Percentiles rank a stretch among this genome's conserved stretches.
Evolutionary conservation across 345 rosid species (phyloP).

Genomic region (Gossypium thurberi): DNA sequence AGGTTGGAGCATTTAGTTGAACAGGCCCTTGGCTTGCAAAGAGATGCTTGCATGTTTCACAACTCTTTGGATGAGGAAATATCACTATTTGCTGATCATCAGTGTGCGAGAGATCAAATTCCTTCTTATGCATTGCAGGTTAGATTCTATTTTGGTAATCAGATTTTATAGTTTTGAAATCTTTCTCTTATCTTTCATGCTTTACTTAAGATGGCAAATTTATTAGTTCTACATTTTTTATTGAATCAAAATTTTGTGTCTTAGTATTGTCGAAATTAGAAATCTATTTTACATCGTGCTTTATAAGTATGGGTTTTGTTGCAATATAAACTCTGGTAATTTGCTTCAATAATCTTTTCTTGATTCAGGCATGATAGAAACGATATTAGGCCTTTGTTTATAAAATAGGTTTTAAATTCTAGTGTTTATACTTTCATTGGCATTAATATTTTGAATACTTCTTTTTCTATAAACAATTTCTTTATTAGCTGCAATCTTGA

Average conservation of each 20-base stretch:
- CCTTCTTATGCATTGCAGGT: conserved; percentile 55
- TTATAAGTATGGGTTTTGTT: not conserved
- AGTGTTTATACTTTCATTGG: not conserved
- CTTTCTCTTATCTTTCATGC: conserved; percentile 4
- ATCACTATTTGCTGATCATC: conserved; percentile 59
- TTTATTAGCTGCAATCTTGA: not conserved
- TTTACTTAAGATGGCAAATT: not conserved
- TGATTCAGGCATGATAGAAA: not conserved
- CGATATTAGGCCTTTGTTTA: not conserved
- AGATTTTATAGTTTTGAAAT: not conserved
- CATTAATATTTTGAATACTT: not conserved
- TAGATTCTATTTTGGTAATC: too few relatives aligned
- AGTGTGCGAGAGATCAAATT: conserved; percentile 51
- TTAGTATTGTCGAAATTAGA: conserved; percentile 5
- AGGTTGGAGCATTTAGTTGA: conserved; percentile 64
- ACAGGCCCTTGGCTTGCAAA: conserved; percentile 55
- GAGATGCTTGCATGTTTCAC: conserved; percentile 52
- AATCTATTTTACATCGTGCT: not conserved
- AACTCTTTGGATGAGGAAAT: conserved; percentile 44
- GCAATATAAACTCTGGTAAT: not conserved
- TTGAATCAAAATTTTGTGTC: not conserved
- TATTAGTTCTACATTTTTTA: not conserved
- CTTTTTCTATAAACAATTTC: not conserved
- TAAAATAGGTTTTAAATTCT: not conserved
- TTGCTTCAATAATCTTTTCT: not conserved